Evolutionary conservation across 2,329 filamentous ascomycete species (phyloP), one percentile per base, ranked within the genome.

Genomic region (Cladophialophora exuberans): DNA sequence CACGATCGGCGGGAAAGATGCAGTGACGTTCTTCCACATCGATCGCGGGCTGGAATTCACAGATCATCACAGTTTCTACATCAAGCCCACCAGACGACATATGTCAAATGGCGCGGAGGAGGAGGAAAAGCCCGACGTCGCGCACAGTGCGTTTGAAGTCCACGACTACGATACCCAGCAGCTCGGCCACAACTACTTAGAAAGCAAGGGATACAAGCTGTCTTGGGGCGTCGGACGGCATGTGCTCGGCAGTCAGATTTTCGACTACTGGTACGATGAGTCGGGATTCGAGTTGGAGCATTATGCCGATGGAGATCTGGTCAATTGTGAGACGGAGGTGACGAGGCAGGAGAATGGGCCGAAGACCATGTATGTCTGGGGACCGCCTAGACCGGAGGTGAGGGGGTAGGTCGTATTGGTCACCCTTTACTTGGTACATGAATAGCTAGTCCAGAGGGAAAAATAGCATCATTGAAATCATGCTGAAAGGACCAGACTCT

Each of bases 171-270:
- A 90, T 65, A 81, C 82, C 4, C 86, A 89, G 73, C 76, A 83
- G 33, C 73, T 89, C 3, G 86, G 86, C 1, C 87, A 89, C 70
- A 80, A 87, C 64, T 88, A 85, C 83, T 71, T 89, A 57, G 75
- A 75, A 1, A 72, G 81, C 59, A 81, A 83, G 67, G 82, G 81
- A 1, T 86, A 87, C 65, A 77, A 77, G 64, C 80, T 77, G 62
- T 84, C 84, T 58, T 90, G 86, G 87, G 86, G 87, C 1, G 81
- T 89, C 0, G 87, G 87, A 0, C 71, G 86, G 45, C 86, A 89
- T 72, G 79, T 88, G 17, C 75, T 88, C 63, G 86, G 86, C 18
- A 71, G 66, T 58, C 86, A 89, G 71, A 83, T 89, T 45, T 90
- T 89, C 62, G 85, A 88, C 65, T 88, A 88, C 67, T 88, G 84